phyloP scores from a whole-genome alignment of 2,329 filamentous ascomycete genomes.

The Aspergillus sp. region DNA sequence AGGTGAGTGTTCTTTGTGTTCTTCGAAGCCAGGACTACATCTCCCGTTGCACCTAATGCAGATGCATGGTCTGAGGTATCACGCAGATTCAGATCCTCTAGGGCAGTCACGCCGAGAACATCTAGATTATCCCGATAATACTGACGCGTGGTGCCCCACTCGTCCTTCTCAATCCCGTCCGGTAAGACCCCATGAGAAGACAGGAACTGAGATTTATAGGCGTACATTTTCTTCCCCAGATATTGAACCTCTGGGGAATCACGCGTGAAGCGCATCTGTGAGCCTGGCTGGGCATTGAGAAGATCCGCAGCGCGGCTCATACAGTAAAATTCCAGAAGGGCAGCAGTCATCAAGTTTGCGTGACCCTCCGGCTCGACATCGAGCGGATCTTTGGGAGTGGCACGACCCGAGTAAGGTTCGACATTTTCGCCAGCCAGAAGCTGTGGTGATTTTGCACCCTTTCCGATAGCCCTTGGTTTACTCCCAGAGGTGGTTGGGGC shows the following conservation, averaged over 20 bases:
- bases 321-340: slow-evolving; percentile 47
- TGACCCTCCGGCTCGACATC: slow-evolving; percentile 37
- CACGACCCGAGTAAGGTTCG: slow-evolving; percentile 1
- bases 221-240: slow-evolving; percentile 42
- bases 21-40: slow-evolving; percentile 23
- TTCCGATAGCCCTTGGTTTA: not conserved
- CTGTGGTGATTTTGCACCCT: slow-evolving; percentile 6
- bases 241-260: slow-evolving; percentile 43
- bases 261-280: slow-evolving; percentile 34
- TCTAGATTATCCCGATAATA: slow-evolving; percentile 46
- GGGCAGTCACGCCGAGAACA: slow-evolving; percentile 34
- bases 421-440: slow-evolving; percentile 3
- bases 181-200: slow-evolving; percentile 42
- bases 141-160: slow-evolving; percentile 34
- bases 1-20: slow-evolving; percentile 14
- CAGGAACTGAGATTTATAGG: slow-evolving; percentile 43
- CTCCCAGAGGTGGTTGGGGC: not conserved
- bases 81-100: slow-evolving; percentile 35
- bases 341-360: slow-evolving; percentile 42
- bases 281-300: slow-evolving; percentile 40
- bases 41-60: slow-evolving; percentile 19
- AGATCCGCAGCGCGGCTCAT: slow-evolving; percentile 44
- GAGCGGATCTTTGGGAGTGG: slow-evolving; percentile 20
- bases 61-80: slow-evolving; percentile 16
- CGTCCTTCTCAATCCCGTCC: slow-evolving; percentile 39